Conservation (phyloP, 2,329 filamentous ascomycete species). For the Elsinoe necatrix region DNA sequence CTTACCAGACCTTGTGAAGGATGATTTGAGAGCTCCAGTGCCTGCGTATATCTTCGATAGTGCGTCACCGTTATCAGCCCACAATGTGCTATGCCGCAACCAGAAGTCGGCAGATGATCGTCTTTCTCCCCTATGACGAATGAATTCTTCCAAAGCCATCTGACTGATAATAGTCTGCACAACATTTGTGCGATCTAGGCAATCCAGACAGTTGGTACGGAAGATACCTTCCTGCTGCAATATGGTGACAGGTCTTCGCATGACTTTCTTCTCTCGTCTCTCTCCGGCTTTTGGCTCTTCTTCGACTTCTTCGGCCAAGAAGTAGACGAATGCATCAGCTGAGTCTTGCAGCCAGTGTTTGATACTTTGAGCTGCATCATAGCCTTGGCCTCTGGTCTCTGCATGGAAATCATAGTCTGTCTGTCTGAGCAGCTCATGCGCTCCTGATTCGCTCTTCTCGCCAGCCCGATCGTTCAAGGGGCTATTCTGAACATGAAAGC, state of each 20-base stretch:
- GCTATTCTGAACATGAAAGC: conserved; percentile 65
- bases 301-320: conserved; percentile 64
- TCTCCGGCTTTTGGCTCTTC: conserved; percentile 38
- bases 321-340: conserved; percentile 86
- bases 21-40: conserved; percentile 89
- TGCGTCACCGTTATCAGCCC: conserved; percentile 95
- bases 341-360: conserved; percentile 68
- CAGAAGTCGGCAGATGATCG: conserved; percentile 69
- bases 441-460: conserved; percentile 39
- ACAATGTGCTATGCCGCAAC: conserved; percentile 83
- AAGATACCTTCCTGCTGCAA: conserved; percentile 94
- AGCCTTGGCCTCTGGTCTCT: conserved; percentile 82
- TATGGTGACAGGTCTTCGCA: conserved; percentile 52
- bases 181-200: conserved; percentile 88
- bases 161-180: conserved; percentile 94
- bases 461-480: conserved; percentile 50
- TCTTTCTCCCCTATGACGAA: conserved; percentile 61
- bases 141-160: conserved; percentile 80
- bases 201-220: conserved; percentile 92
- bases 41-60: conserved; percentile 93
- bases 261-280: conserved; percentile 29
- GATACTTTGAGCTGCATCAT: conserved; percentile 83
- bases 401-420: conserved; percentile 97
- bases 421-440: conserved; percentile 64
- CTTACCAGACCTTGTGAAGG: conserved; percentile 87